A percentile compares a stretch with the other conserved stretches of the same genome.
Evolutionary conservation across 306 rosid species (phyloP).

Genomic region (Quercus parvula): DNA sequence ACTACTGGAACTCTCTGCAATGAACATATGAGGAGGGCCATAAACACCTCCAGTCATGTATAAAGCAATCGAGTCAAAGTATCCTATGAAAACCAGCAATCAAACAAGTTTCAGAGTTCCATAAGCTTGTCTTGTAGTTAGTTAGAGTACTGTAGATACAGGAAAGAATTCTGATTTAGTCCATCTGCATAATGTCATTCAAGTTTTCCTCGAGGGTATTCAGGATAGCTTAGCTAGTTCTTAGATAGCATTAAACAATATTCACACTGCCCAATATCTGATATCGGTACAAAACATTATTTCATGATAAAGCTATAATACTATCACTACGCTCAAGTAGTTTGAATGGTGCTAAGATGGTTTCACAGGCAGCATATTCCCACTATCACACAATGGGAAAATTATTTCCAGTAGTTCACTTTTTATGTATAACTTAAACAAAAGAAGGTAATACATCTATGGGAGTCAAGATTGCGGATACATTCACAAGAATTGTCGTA

Average conservation of each 20-base stretch:
- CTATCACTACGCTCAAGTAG: background rate
- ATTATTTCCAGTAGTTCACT: background rate
- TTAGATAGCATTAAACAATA: background rate
- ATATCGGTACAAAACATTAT: background rate
- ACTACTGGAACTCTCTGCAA: constrained; percentile 75
- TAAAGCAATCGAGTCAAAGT: constrained; percentile 46
- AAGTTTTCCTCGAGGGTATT: constrained; percentile 10
- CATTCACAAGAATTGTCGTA: background rate
- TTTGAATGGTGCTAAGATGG: background rate
- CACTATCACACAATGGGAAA: background rate
- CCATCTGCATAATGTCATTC: constrained; percentile 14
- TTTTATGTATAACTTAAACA: background rate
- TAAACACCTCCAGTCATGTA: constrained; percentile 49
- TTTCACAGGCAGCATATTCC: background rate
- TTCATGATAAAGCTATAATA: background rate
- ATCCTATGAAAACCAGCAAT: constrained; percentile 37
- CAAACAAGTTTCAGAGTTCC: constrained; percentile 23
- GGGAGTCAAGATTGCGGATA: background rate
- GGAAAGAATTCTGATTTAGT: constrained; percentile 6
- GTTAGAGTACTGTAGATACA: background rate
- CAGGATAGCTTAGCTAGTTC: background rate
- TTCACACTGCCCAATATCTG: background rate
- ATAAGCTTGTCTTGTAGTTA: constrained; percentile 12
- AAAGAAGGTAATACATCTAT: background rate
- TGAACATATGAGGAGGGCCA: constrained; percentile 46